Evolutionary conservation across 768 basidiomycete species (phyloP), one percentile per base, ranked within the genome.

Genomic region (Xerocomellus intermedius): DNA sequence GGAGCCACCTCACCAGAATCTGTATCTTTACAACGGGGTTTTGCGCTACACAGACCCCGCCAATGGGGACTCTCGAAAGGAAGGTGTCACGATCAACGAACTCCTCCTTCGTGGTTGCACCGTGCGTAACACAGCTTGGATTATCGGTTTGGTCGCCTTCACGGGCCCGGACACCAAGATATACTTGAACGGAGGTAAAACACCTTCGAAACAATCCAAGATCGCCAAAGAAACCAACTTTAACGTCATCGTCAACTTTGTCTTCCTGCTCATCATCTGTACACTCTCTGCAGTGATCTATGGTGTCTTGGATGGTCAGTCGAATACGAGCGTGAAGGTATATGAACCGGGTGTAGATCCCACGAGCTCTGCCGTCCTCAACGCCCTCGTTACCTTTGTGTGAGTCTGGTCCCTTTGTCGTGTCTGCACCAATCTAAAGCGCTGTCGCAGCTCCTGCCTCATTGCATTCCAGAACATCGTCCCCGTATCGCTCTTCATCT

Each of bases 191-290:
- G 91, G 91, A 33, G 94, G 95, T 19, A 87, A 86, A 14, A 98
- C 94, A 2, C 94, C 95, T 1, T 93, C 90, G n/a, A 98, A 98
- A 67, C 87, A 92, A 55, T 91, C 88, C 65, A 98, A 95, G 79
- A 98, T 98, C 67, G 94, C 98, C 76, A 90, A 85, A 75, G 96
- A 98, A 78, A 98, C 96, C 9, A 98, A 96, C 72, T 96, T 94
- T 79, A 98, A 98, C 66, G 96, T 98, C 60, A 75, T 95, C 48
- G 89, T 97, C 75, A 98, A 98, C 72, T 98, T 98, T 67, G 73
- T 80, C 41, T 72, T 97, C 56, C 77, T 98, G 53, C 67, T 86
- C 39, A 48, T 81, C 37, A 90, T 98, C 79, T 97, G 94, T 70
- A 59, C 84, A 8, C 70, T 86, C 30, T 82, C 88, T 4, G 94